A percentile compares a stretch with the other conserved stretches of the same genome.
phyloP scores from a whole-genome alignment of 768 basidiomycete genomes.

The Russula sp. region DNA sequence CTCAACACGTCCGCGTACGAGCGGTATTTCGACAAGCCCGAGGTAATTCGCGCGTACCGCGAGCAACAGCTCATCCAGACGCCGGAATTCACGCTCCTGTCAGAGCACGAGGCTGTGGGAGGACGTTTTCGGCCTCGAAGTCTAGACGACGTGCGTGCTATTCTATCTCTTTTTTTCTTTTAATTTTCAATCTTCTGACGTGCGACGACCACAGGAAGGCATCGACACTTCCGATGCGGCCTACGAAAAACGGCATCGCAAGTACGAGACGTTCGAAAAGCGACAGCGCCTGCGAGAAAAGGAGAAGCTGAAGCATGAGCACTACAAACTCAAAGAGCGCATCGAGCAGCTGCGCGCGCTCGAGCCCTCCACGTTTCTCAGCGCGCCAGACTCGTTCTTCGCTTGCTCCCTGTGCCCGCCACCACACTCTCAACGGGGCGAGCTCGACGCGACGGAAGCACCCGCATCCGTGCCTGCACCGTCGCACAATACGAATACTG shows the following conservation, averaged over 20 bases:
- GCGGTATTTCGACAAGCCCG: slow-evolving; percentile 71
- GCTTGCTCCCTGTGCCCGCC: slow-evolving; percentile 28
- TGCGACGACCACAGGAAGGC: slow-evolving; percentile 33
- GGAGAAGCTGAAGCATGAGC: slow-evolving; percentile 86
- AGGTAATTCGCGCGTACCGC: slow-evolving; percentile 63
- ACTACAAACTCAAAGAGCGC: slow-evolving; percentile 84
- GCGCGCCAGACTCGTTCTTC: slow-evolving; percentile 52
- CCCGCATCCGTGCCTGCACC: slow-evolving; percentile 21
- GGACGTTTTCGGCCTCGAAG: slow-evolving; percentile 65
- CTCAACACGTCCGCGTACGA: slow-evolving; percentile 57
- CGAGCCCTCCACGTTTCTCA: slow-evolving; percentile 63
- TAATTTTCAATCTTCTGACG: slow-evolving; percentile 14
- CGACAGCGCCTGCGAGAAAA: slow-evolving; percentile 80
- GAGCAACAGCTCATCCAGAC: slow-evolving; percentile 71
- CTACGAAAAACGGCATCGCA: slow-evolving; percentile 77
- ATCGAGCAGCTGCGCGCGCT: slow-evolving; percentile 76
- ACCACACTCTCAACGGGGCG: slow-evolving; percentile 33
- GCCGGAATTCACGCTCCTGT: slow-evolving; percentile 51
- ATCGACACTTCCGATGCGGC: slow-evolving; percentile 72
- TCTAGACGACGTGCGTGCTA: slow-evolving; percentile 57
- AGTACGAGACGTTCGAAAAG: slow-evolving; percentile 83
- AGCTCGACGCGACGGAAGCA: slow-evolving; percentile 1
- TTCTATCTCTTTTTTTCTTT: neutral
- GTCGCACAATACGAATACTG: slow-evolving; percentile 50
- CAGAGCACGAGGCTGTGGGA: slow-evolving; percentile 48